phyloP scores from a whole-genome alignment of 345 rosid species.

The Cardamine occulta region DNA sequence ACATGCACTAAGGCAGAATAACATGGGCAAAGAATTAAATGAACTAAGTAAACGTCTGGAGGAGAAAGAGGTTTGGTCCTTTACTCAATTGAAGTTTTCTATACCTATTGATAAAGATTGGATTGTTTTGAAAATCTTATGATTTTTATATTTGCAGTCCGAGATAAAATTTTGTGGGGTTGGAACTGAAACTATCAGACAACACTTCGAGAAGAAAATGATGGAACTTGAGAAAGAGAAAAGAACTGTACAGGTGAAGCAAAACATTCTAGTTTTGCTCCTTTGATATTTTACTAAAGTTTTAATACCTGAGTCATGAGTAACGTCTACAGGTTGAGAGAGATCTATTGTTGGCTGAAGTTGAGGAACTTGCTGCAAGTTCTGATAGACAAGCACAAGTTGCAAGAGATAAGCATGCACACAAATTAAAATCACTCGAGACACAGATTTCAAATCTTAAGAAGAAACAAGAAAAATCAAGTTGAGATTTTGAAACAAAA shows the following conservation, averaged over 20 bases:
- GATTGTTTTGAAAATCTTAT: not conserved
- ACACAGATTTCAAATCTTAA: slow-evolving; percentile 73
- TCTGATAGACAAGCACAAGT: slow-evolving; percentile 67
- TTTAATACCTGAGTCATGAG: slow-evolving; percentile 23
- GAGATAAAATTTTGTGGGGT: slow-evolving; percentile 67
- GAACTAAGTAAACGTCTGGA: slow-evolving; percentile 83
- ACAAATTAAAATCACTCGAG: slow-evolving; percentile 72
- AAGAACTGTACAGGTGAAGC: slow-evolving; percentile 55
- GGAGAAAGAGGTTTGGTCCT: slow-evolving; percentile 79
- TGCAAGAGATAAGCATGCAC: slow-evolving; percentile 58
- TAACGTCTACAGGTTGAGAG: slow-evolving; percentile 61
- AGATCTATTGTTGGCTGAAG: slow-evolving; percentile 64
- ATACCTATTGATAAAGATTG: not conserved
- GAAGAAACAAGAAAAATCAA: slow-evolving; percentile 79
- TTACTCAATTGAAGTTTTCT: not conserved
- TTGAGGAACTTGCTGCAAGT: slow-evolving; percentile 59
- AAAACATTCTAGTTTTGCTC: slow-evolving; percentile 26
- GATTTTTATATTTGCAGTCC: slow-evolving; percentile 51
- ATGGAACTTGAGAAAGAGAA: slow-evolving; percentile 81
- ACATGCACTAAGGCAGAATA: slow-evolving; percentile 73
- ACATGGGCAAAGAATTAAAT: slow-evolving; percentile 80
- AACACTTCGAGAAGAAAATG: slow-evolving; percentile 74
- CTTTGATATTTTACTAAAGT: slow-evolving; percentile 16
- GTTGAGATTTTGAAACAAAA: slow-evolving; percentile 73
- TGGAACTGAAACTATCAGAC: slow-evolving; percentile 66